Conservation (phyloP, 73 alveolate species). For the Diophrys appendiculata region DNA sequence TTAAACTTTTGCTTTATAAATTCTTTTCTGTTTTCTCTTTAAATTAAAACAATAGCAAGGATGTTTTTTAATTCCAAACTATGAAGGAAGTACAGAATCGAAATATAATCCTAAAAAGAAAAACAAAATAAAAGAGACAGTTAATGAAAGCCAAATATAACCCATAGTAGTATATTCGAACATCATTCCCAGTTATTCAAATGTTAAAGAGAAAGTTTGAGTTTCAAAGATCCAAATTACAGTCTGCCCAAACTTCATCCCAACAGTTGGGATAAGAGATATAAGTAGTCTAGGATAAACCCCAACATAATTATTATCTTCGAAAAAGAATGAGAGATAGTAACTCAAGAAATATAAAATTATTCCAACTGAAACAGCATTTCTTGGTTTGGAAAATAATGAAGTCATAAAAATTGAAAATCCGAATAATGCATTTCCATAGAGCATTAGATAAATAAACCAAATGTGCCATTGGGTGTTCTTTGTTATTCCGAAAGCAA, state of each 20-base stretch:
- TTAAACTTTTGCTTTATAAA: not conserved
- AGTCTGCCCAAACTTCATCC: not conserved
- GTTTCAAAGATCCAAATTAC: not conserved
- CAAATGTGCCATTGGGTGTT: not conserved
- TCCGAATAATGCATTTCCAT: conserved; percentile 10
- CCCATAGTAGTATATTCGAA: not conserved
- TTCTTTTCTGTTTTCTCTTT: conserved; percentile 15
- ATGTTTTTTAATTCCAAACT: conserved; percentile 83
- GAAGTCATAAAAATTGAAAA: not conserved
- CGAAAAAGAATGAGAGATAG: not conserved
- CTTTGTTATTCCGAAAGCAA: not conserved
- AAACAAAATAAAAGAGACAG: conserved; percentile 35
- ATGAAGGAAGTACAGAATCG: conserved; percentile 78
- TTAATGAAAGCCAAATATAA: too few relatives aligned
- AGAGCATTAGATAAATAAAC: conserved; percentile 39
- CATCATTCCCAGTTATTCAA: not conserved
- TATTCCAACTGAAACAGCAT: not conserved
- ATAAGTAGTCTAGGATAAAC: not conserved
- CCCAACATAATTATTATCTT: not conserved
- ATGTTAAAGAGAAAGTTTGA: not conserved
- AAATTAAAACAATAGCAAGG: conserved; percentile 75
- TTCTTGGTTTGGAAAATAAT: not conserved
- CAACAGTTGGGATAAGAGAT: not conserved
- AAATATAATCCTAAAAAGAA: conserved; percentile 75
- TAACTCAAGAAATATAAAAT: not conserved